phyloP scores from a whole-genome alignment of 345 rosid genomes.

The Heritiera littoralis region DNA sequence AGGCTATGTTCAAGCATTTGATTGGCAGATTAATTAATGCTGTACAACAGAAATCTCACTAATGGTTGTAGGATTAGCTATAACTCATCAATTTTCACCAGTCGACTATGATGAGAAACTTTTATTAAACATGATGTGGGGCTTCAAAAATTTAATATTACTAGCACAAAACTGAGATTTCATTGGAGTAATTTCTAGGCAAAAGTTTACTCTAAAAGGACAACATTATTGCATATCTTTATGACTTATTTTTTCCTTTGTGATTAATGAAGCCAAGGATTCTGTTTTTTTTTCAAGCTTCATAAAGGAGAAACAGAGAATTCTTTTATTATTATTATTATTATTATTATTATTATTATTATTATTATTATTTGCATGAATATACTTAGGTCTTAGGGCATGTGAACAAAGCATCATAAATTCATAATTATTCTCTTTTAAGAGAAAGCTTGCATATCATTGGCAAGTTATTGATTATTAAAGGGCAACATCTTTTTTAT shows the following conservation, averaged over 20 bases:
- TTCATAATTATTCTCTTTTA: neutral
- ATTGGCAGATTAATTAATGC: neutral
- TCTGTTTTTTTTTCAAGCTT: neutral
- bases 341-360: neutral
- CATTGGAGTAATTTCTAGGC: neutral
- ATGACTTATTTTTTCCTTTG: neutral
- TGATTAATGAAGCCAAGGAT: neutral
- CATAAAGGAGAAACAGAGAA: neutral
- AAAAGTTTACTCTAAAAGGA: constrained; percentile 19
- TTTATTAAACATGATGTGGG: neutral
- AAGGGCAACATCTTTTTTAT: neutral
- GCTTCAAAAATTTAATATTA: neutral
- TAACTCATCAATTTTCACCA: neutral
- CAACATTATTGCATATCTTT: neutral
- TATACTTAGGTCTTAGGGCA: neutral
- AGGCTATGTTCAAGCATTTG: neutral
- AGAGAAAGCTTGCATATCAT: neutral
- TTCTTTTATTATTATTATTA: no score
- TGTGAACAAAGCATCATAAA: neutral
- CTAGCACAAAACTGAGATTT: neutral
- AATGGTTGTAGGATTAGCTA: neutral
- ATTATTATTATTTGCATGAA: neutral
- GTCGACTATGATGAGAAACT: neutral
- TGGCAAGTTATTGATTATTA: neutral
- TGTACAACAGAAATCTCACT: neutral